These are phyloP conservation scores for Corylus avellana DNA, from an alignment of 306 rosid genomes.

Conservation along the genomic window DNA sequence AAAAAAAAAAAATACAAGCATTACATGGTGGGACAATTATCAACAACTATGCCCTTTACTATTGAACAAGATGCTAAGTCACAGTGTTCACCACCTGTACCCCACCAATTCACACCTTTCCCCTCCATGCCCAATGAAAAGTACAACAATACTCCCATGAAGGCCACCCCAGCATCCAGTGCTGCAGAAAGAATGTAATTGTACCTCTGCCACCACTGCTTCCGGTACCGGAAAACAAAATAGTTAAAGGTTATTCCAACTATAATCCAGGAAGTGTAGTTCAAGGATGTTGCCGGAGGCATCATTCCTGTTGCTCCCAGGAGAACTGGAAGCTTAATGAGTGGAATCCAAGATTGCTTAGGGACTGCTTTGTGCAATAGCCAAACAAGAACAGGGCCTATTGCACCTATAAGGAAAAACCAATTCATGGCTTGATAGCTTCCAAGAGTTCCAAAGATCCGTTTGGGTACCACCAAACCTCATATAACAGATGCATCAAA, in stretches of 20 bases:
- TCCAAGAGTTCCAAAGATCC: slow-evolving; percentile 66
- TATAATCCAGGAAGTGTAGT: slow-evolving; percentile 71
- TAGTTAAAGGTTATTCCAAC: slow-evolving; percentile 72
- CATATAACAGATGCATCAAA: slow-evolving; percentile 81
- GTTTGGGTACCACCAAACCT: slow-evolving; percentile 80
- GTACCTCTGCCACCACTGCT: slow-evolving; percentile 88
- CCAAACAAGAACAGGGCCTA: slow-evolving; percentile 71
- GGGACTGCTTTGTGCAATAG: slow-evolving; percentile 64
- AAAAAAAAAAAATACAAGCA: neutral
- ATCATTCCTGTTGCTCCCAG: slow-evolving; percentile 68
- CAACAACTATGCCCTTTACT: slow-evolving; percentile 53
- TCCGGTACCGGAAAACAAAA: slow-evolving; percentile 68
- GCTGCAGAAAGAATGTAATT: slow-evolving; percentile 78
- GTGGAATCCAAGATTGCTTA: slow-evolving; percentile 65
- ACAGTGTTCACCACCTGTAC: slow-evolving; percentile 65
- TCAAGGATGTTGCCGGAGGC: slow-evolving; percentile 80
- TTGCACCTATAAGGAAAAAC: slow-evolving; percentile 80
- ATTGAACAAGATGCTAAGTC: slow-evolving; percentile 63
- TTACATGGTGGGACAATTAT: slow-evolving; percentile 49
- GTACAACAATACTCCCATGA: slow-evolving; percentile 67
- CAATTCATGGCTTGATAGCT: slow-evolving; percentile 68
- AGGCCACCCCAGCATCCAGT: slow-evolving; percentile 80
- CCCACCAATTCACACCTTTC: slow-evolving; percentile 63
- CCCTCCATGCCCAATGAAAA: slow-evolving; percentile 59
- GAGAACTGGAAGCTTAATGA: slow-evolving; percentile 79